These are phyloP conservation scores for Paratinospora sagittata DNA, from an alignment of 164 flowering plant species.

Conservation along the genomic window DNA sequence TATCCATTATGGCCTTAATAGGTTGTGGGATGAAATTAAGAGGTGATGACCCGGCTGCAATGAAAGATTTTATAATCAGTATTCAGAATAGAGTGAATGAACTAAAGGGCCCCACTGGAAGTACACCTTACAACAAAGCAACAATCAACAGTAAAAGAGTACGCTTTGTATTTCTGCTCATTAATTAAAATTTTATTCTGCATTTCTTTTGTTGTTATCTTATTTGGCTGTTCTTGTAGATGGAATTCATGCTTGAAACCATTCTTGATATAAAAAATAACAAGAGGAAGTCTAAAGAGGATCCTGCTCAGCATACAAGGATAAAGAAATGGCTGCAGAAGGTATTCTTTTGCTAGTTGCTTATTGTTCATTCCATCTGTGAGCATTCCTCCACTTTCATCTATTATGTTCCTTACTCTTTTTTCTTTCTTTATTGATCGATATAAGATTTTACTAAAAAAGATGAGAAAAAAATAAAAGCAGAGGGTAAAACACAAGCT, in stretches of 20 bases:
- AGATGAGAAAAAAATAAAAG: background rate
- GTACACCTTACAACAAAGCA: slow-evolving; percentile 28
- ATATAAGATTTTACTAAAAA: background rate
- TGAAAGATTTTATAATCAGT: slow-evolving; percentile 70
- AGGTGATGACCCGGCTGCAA: slow-evolving; percentile 81
- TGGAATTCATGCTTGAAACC: slow-evolving; percentile 97
- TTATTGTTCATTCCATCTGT: background rate
- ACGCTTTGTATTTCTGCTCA: slow-evolving; percentile 15
- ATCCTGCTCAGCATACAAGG: slow-evolving; percentile 55
- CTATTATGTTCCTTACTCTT: background rate
- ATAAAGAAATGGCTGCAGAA: slow-evolving; percentile 95
- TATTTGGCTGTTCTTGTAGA: slow-evolving; percentile 40
- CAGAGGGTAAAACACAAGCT: background rate
- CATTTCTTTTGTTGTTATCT: slow-evolving; percentile 6
- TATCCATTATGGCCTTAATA: slow-evolving; percentile 26
- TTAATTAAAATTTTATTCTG: background rate
- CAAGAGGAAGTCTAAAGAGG: slow-evolving; percentile 68
- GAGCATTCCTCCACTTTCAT: background rate
- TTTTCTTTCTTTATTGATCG: background rate
- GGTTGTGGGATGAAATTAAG: slow-evolving; percentile 97
- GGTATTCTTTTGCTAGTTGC: slow-evolving; percentile 31
- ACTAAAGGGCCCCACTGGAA: slow-evolving; percentile 46
- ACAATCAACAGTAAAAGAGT: slow-evolving; percentile 56
- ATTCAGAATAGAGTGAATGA: slow-evolving; percentile 73
- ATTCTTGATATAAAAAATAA: slow-evolving; percentile 94